Conservation (phyloP, 768 basidiomycete species). For the Artomyces pyxidatus region DNA sequence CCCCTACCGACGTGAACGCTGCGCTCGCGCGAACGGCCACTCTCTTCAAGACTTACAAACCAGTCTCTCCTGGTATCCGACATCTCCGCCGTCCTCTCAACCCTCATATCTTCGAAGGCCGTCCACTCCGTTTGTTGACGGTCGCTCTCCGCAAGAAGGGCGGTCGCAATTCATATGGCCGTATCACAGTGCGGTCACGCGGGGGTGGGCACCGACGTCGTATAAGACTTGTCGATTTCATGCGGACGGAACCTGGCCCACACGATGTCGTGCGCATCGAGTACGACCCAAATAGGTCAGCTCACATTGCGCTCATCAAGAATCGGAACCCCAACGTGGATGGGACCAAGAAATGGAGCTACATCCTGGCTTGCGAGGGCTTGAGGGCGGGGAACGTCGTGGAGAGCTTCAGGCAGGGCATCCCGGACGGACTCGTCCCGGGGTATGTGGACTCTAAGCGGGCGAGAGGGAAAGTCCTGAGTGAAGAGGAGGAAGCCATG, state of each 20-base stretch:
- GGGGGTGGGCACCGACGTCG: conserved; percentile 91
- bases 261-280: conserved; percentile 92
- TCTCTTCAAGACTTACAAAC: conserved; percentile 85
- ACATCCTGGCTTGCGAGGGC: conserved; percentile 89
- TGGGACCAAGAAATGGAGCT: conserved; percentile 64
- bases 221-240: conserved; percentile 82
- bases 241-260: conserved; percentile 65
- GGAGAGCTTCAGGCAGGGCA: conserved; percentile 76
- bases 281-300: conserved; percentile 91
- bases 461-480: conserved; percentile 17
- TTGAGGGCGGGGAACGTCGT: conserved; percentile 84
- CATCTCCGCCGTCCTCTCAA: conserved; percentile 81
- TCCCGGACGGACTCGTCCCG: conserved; percentile 67
- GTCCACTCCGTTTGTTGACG: conserved; percentile 80
- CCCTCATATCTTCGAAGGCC: conserved; percentile 75
- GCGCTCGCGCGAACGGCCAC: conserved; percentile 45
- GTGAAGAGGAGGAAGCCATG: conserved; percentile 15
- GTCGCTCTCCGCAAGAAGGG: conserved; percentile 75
- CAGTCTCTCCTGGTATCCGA: conserved; percentile 78
- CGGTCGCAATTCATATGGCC: conserved; percentile 76
- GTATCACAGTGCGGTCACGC: conserved; percentile 79
- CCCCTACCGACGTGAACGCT: conserved; percentile 25
- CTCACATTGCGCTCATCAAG: conserved; percentile 86
- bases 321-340: conserved; percentile 47
- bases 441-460: conserved; percentile 25